A percentile compares a stretch with the other conserved stretches of the same genome.
phyloP scores from a whole-genome alignment of 805 yeast genomes.

The Sugiyamaella boreocaroliniensis region DNA sequence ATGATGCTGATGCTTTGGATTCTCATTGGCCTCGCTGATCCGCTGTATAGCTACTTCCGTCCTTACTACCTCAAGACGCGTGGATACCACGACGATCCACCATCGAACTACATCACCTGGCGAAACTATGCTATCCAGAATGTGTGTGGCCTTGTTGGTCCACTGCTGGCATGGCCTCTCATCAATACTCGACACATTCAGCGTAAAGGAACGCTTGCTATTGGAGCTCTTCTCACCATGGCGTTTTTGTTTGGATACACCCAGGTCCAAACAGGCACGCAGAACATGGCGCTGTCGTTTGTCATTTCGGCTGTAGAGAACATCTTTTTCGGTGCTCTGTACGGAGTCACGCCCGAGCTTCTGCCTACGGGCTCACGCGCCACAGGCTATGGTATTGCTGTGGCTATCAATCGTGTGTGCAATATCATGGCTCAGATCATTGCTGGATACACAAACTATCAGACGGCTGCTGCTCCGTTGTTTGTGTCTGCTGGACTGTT shows the following conservation, averaged over 20 bases:
- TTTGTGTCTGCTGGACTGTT: slow-evolving; percentile 43
- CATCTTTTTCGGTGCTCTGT: slow-evolving; percentile 37
- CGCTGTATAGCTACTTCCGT: slow-evolving; percentile 48
- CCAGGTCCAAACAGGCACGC: slow-evolving; percentile 47
- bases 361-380: slow-evolving; percentile 34
- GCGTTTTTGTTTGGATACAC: slow-evolving; percentile 57
- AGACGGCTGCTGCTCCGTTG: slow-evolving; percentile 41
- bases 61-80: slow-evolving; percentile 46
- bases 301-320: slow-evolving; percentile 23
- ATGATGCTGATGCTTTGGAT: slow-evolving; percentile 48
- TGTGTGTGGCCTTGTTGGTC: slow-evolving; percentile 44
- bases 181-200: slow-evolving; percentile 33
- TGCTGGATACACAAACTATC: slow-evolving; percentile 40
- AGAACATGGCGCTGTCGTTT: slow-evolving; percentile 42
- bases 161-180: slow-evolving; percentile 37
- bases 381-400: slow-evolving; percentile 42
- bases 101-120: slow-evolving; percentile 20
- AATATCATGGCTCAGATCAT: slow-evolving; percentile 44
- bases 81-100: slow-evolving; percentile 35
- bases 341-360: slow-evolving; percentile 44
- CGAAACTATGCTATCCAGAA: slow-evolving; percentile 36
- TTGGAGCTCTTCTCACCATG: slow-evolving; percentile 48
- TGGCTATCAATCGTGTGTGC: slow-evolving; percentile 38
- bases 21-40: slow-evolving; percentile 50
- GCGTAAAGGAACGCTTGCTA: slow-evolving; percentile 48